Evolutionary conservation across 1,139 yeast genomes (phyloP), one percentile per base, ranked within the genome.

Genomic region (Lodderomyces theae): DNA sequence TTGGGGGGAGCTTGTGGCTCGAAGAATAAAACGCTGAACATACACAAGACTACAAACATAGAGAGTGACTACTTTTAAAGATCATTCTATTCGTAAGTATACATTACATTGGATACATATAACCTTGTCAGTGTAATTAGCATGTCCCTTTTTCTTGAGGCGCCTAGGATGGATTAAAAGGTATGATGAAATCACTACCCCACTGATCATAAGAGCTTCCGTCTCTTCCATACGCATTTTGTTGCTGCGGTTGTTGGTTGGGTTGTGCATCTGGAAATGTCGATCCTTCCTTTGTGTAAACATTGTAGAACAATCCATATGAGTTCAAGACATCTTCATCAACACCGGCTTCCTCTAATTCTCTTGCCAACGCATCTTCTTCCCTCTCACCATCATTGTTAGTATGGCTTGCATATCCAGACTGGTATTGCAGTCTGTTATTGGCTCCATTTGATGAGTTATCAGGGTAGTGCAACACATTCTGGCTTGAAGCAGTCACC

Each of bases 401-500:
- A 5, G 38, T 32, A 17, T 37, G 46, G 7, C 40, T 45, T 9
- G 46, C 42, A 4, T 35, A 42, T 11, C 35, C 28, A 9, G 35
- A 13, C 28, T 35, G 39, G 15, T 30, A 24, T 16, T 35, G 33
- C 5, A 18, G 15, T 11, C 40, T 35, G 9, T 42, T 36, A 1
- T 42, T 43, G 19, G 12, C 37, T 22, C 37, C 42, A 25, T 37
- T 22, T 9, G 44, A 37, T 23, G 34, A 40, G 23, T 40, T 38
- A 15, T 31, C 35, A 30, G 42, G 11, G 43, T 40, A 41, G 39
- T 52, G 42, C n/a, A 39, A 34, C 34, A 79, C 79, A 50, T 74
- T 79, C 44, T 73, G 79, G 37, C 69, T 75, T 0, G 78, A 69
- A 1, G 72, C 76, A 17, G 35, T n/a, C 25, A 35, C 31, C 2